phyloP scores from a whole-genome alignment of 192 early-diverging fungal genomes.

The Podila epicladia region DNA sequence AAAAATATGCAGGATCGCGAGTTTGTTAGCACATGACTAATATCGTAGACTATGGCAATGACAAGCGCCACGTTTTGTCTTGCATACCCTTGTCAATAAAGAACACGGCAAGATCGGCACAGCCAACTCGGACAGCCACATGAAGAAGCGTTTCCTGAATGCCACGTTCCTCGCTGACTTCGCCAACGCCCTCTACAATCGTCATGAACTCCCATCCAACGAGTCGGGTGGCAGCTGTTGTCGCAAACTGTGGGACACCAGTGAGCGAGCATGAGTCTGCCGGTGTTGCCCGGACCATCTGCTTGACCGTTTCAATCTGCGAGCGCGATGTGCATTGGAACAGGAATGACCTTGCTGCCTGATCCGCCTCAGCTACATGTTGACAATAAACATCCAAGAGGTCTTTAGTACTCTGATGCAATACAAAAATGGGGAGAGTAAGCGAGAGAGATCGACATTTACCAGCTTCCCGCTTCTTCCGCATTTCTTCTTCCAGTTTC shows the following conservation, averaged over 20 bases:
- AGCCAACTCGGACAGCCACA: constrained; percentile 50
- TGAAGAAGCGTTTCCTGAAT: constrained; percentile 52
- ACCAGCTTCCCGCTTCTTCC: constrained; percentile 50
- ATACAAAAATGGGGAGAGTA: neutral
- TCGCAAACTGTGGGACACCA: constrained; percentile 37
- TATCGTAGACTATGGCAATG: neutral
- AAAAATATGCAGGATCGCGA: neutral
- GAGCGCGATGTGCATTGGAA: constrained; percentile 48
- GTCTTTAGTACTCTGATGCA: no score
- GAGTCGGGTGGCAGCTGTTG: constrained; percentile 44
- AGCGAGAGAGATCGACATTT: constrained; percentile 1
- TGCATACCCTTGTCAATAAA: constrained; percentile 40
- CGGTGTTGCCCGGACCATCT: constrained; percentile 33
- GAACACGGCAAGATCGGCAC: constrained; percentile 34
- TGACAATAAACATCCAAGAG: no score
- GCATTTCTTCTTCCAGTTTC: constrained; percentile 50
- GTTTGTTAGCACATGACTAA: neutral
- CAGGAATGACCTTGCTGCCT: constrained; percentile 43
- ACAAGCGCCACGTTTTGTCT: neutral
- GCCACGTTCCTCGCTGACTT: constrained; percentile 49
- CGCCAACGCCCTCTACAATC: constrained; percentile 41
- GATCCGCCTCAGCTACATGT: constrained; percentile 40
- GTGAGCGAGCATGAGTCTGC: constrained; percentile 41
- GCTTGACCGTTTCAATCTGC: constrained; percentile 49
- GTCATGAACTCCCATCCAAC: constrained; percentile 54